phyloP scores from a whole-genome alignment of 2,329 filamentous ascomycete genomes.

The Ophiostoma australiae region DNA sequence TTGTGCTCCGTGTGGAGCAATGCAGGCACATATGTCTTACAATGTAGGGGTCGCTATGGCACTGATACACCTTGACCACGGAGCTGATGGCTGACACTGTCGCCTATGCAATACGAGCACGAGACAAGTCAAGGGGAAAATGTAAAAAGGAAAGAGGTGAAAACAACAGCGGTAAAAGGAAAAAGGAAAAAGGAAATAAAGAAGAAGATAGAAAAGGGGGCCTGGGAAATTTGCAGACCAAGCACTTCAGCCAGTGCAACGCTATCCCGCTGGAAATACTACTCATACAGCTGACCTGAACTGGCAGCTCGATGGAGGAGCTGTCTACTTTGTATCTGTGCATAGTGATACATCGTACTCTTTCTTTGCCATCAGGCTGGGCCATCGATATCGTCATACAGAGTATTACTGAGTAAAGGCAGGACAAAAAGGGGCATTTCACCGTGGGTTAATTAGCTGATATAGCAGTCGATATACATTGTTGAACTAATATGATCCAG shows the following conservation, averaged over 20 bases:
- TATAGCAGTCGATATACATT: neutral
- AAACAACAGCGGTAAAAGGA: neutral
- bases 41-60: neutral
- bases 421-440: neutral
- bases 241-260: conserved; percentile 13
- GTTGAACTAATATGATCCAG: neutral
- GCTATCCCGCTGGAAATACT: conserved; percentile 6
- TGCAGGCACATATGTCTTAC: neutral
- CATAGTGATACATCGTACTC: no score
- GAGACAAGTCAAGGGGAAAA: neutral
- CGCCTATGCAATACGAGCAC: neutral
- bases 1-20: neutral
- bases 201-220: neutral
- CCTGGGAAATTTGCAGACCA: conserved; percentile 15
- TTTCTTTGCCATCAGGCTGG: no score
- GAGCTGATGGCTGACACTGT: neutral
- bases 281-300: neutral
- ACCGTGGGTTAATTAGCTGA: neutral
- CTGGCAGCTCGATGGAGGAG: neutral
- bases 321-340: no score
- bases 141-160: neutral
- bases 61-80: neutral
- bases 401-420: neutral
- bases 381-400: neutral
- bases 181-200: neutral